Evolutionary conservation across 2,329 filamentous ascomycete genomes (phyloP).

Genomic region (Metarhizium sp.): DNA sequence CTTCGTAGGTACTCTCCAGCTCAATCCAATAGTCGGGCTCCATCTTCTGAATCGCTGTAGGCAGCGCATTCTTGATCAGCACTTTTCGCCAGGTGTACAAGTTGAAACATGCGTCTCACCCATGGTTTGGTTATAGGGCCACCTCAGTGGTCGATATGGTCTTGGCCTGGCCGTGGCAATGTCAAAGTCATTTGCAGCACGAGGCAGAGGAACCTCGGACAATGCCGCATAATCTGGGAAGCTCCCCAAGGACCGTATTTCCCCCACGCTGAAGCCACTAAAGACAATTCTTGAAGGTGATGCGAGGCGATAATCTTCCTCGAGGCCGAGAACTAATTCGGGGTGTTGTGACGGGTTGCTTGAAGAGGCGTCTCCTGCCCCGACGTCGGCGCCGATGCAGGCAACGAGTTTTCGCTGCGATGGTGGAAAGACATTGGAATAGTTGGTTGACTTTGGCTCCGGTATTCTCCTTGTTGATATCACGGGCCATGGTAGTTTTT

Average conservation of each 20-base stretch:
- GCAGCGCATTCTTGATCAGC: neutral
- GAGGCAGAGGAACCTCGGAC: constrained; percentile 60
- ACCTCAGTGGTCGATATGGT: constrained; percentile 69
- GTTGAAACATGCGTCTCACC: constrained; percentile 36
- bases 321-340: neutral
- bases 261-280: constrained; percentile 57
- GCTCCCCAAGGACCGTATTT: constrained; percentile 59
- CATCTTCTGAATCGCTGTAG: constrained; percentile 66
- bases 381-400: neutral
- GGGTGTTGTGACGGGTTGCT: neutral
- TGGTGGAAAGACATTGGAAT: neutral
- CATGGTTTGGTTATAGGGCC: constrained; percentile 82
- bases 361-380: neutral
- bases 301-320: constrained; percentile 20
- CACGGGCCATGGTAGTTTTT: neutral
- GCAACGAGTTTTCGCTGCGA: neutral
- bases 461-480: neutral
- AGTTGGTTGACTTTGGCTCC: neutral
- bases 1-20: constrained; percentile 62
- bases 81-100: neutral
- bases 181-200: constrained; percentile 53
- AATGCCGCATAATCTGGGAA: constrained; percentile 69
- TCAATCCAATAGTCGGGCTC: constrained; percentile 87
- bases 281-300: constrained; percentile 40
- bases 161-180: constrained; percentile 58